Conservation (phyloP, 352 stramenopile species). For the Globisporangium nagaii region DNA sequence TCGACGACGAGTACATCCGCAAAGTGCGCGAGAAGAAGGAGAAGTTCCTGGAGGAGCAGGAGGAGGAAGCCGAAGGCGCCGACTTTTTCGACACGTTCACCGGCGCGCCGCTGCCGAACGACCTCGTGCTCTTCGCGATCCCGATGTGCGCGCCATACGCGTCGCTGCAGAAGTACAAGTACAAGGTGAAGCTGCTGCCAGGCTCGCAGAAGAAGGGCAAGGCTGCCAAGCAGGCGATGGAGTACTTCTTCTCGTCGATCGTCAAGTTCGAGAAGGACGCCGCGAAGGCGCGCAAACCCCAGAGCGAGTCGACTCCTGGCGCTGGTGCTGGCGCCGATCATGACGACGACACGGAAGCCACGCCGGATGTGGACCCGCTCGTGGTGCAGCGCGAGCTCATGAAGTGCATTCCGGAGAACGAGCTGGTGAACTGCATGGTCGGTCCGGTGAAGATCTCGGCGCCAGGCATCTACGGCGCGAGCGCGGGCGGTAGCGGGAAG, state of each 20-base stretch:
- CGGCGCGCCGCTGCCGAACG: constrained; percentile 63
- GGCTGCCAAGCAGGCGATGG: constrained; percentile 80
- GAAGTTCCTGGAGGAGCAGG: constrained; percentile 78
- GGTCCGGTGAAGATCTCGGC: constrained; percentile 87
- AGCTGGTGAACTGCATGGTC: constrained; percentile 88
- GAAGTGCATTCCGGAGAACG: constrained; percentile 84
- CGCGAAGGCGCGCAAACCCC: constrained; percentile 7
- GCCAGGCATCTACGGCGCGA: constrained; percentile 45
- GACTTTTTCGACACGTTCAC: constrained; percentile 87
- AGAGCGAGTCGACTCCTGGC: not conserved
- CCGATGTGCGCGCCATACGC: constrained; percentile 90
- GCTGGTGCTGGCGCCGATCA: constrained; percentile 5
- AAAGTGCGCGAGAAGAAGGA: constrained; percentile 80
- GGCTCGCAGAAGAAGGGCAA: constrained; percentile 90
- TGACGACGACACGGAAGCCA: constrained; percentile 24
- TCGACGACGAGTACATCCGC: constrained; percentile 57
- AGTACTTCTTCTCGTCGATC: constrained; percentile 74
- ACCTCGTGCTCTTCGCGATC: constrained; percentile 87
- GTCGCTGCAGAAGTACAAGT: constrained; percentile 85
- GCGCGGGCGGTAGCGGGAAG: constrained; percentile 28
- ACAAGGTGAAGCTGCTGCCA: constrained; percentile 90
- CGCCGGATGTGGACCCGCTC: constrained; percentile 53
- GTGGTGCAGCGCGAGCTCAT: constrained; percentile 86
- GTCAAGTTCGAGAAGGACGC: constrained; percentile 63
- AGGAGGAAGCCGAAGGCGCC: constrained; percentile 66